Percentiles rank a stretch among this genome's conserved stretches.
Evolutionary conservation across 2,329 filamentous ascomycete genomes (phyloP).

Genomic region (Sarocladium brachiariae): DNA sequence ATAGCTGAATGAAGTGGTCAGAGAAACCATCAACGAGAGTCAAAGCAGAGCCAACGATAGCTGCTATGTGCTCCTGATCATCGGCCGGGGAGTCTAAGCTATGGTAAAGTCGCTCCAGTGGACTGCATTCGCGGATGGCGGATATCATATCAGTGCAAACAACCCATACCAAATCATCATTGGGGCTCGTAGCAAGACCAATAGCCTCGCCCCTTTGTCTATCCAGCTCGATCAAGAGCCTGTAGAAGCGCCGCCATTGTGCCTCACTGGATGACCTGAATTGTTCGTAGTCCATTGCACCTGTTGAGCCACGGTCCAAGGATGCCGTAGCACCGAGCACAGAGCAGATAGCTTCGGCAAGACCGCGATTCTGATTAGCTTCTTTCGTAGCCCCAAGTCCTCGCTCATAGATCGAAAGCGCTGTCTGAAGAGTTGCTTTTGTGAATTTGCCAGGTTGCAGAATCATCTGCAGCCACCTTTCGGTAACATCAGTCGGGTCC

Average conservation of each 20-base stretch:
- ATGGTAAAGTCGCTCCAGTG: conserved; percentile 66
- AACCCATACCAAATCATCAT: conserved; percentile 71
- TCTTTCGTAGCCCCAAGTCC: conserved; percentile 36
- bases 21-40: conserved; percentile 66
- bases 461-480: conserved; percentile 82
- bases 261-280: conserved; percentile 68
- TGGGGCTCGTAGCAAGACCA: conserved; percentile 66
- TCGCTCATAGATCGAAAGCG: conserved; percentile 73
- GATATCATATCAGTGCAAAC: conserved; percentile 76
- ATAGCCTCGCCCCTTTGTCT: conserved; percentile 78
- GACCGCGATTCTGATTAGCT: conserved; percentile 41
- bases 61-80: conserved; percentile 46
- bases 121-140: conserved; percentile 71
- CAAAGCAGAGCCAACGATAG: conserved; percentile 62
- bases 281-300: conserved; percentile 66
- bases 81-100: conserved; percentile 53
- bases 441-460: conserved; percentile 80
- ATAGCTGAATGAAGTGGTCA: conserved; percentile 60
- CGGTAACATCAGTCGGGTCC: conserved; percentile 63
- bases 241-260: conserved; percentile 88
- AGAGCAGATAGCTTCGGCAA: conserved; percentile 71
- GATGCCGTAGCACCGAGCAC: conserved; percentile 64
- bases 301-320: conserved; percentile 53
- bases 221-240: conserved; percentile 78
- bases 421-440: conserved; percentile 71